Base-by-base conservation (phyloP, 768 basidiomycete species). In the Podaxis mareebaensis region DNA sequence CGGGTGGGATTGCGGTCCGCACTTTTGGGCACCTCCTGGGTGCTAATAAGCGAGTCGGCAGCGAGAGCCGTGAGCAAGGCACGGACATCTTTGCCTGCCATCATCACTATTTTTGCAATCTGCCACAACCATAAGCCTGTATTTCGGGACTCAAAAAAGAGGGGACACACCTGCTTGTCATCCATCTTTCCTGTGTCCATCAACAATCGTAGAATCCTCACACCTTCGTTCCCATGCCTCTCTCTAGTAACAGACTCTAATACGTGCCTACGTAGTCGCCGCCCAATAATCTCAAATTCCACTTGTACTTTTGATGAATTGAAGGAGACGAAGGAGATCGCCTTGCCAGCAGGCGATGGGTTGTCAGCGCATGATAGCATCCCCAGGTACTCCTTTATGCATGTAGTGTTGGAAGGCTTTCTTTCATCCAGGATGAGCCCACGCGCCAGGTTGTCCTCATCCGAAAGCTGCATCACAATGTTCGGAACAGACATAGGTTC, bases 71-170 rank as follows among this genome's bases (percentile, higher is more conserved):
- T 84, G 59, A 98, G 80, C 51, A 93, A 77, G 11, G 90, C 88
- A 58, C 96, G 88, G 58, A 92, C 90, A 66, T 95, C 92, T 72
- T 93, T 94, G 38, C 90, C 82, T 1, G 93, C 85, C 81, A 99
- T 91, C 92, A 99, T 93, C 17, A 93, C 92, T 55, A 90, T 81
- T 74, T 96, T 96, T 33, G 93, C 91, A 53, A 99, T 88, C 96
- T 99, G 67, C 13, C 51, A 33, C 17, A n/a, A 42, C 33, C 46
- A 48, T 49, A 44, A 64, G 28, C 53, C 39, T 49, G 24, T 17
- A 44, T 61, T 24, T 13, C 10, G 17, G 10, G 39, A 39, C 49
- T 39, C 36, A 42, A 40, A 42, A 38, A 10, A 51, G 15, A 42
- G 17, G n/a, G n/a, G 33, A 67, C 83, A 64, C 59, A 93, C 96